Conservation (phyloP, 2,329 filamentous ascomycete genomes). For the Epichloe gansuensis region DNA sequence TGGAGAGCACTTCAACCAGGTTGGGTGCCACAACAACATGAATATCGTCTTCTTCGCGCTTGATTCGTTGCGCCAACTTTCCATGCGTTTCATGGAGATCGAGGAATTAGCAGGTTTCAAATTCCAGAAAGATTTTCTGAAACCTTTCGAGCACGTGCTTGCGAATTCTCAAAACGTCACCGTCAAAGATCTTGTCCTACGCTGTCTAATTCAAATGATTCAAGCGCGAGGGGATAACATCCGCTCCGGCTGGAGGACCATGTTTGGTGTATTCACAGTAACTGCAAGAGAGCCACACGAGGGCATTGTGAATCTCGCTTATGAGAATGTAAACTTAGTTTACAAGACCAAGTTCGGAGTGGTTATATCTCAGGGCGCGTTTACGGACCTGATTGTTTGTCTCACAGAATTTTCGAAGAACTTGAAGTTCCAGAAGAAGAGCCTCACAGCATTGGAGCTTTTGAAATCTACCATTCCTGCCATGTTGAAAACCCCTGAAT, state of each 20-base stretch:
- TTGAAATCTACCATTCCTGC: constrained; percentile 86
- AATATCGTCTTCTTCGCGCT: constrained; percentile 95
- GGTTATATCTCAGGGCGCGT: constrained; percentile 90
- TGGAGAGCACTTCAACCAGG: constrained; percentile 96
- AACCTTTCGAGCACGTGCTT: constrained; percentile 96
- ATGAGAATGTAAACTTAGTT: constrained; percentile 90
- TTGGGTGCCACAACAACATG: constrained; percentile 92
- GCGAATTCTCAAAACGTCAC: constrained; percentile 80
- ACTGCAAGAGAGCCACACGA: constrained; percentile 89
- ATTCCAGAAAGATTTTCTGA: constrained; percentile 98
- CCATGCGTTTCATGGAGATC: constrained; percentile 98
- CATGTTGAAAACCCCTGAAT: constrained; percentile 93
- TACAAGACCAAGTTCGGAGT: constrained; percentile 94
- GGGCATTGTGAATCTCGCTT: constrained; percentile 89
- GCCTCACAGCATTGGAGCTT: constrained; percentile 85
- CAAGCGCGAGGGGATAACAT: constrained; percentile 95
- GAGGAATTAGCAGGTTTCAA: constrained; percentile 97
- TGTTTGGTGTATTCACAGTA: constrained; percentile 98
- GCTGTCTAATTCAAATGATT: constrained; percentile 98
- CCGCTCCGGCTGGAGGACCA: constrained; percentile 93
- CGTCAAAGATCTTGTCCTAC: constrained; percentile 94
- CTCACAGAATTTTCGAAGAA: constrained; percentile 99
- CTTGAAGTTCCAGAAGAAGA: constrained; percentile 96
- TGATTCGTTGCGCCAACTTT: constrained; percentile 86
- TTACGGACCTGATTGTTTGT: constrained; percentile 91